Evolutionary conservation across 208 protist genomes (phyloP).

Genomic region (Trypanosoma caninum): DNA sequence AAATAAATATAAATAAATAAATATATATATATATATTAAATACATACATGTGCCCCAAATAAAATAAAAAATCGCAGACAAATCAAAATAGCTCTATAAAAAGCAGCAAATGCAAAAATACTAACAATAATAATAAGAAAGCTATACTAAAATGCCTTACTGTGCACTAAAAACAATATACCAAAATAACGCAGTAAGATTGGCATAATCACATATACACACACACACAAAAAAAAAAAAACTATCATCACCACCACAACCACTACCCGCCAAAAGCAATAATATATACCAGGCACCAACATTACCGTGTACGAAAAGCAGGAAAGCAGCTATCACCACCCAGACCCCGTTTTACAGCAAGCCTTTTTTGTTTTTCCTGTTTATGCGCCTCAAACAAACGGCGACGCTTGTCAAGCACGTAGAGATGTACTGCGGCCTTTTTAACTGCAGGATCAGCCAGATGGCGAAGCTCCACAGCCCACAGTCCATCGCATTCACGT

Average conservation of each 20-base stretch:
- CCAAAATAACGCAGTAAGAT: too few relatives aligned
- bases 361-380: slow-evolving; percentile 3
- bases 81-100: not conserved
- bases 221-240: too few relatives aligned
- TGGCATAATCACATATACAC: too few relatives aligned
- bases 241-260: too few relatives aligned
- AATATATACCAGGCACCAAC: too few relatives aligned
- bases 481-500: not conserved
- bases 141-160: too few relatives aligned
- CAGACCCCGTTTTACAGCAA: slow-evolving; percentile 15
- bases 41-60: too few relatives aligned
- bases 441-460: slow-evolving; percentile 34
- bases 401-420: slow-evolving; percentile 28
- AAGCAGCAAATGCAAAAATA: not conserved
- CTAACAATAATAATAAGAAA: not conserved
- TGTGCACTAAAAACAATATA: too few relatives aligned
- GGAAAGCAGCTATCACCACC: not conserved
- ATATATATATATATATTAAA: too few relatives aligned
- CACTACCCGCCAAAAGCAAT: too few relatives aligned
- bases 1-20: too few relatives aligned
- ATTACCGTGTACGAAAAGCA: not conserved
- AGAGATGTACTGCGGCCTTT: slow-evolving; percentile 17
- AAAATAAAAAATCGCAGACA: too few relatives aligned
- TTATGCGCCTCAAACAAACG: slow-evolving; percentile 15
- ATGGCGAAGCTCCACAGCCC: slow-evolving; percentile 10